Evolutionary conservation across 83 land plant genomes (phyloP), one percentile per base, ranked within the genome.

Genomic region (Picea engelmannii): DNA sequence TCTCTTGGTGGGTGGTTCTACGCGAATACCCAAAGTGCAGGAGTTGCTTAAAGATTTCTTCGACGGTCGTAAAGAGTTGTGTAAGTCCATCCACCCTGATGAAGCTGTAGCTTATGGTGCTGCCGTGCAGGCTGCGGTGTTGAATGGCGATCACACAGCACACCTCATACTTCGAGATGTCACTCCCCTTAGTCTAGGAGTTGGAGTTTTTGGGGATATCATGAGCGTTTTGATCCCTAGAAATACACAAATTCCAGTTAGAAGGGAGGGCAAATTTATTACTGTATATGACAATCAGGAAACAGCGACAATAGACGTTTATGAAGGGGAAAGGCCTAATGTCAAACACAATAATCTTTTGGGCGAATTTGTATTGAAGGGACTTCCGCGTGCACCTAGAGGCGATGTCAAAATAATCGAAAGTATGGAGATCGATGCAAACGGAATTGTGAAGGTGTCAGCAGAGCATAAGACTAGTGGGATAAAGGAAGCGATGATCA

Each of bases 51-150:
- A 67, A 44, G 87, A 85, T 16, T 85, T 38, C 80, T 85, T 85
- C 64, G 80, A 81, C 20, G 80, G 80, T 0, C 47, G 6, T 44
- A 81, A 81, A 17, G 85, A 81, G 55, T 85, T 69, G 18, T 62
- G 20, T 80, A 85, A 75, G 67, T 68, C 71, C 7, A 85, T 81
- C 0, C 73, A 85, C 27, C 86, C 86, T 5, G 86, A 85, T 61
- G 86, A 85, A 70, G 86, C 82, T 21, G 82, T 81, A 4, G 82
- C 82, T 4, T 81, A 70, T 47, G 82, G 82, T 16, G 82, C 80
- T 23, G 80, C 82, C 6, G 58, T 81, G 24, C 80, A 81, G 80
- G 82, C 82, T 44, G 82, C 82, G 4, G 68, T 35, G 21, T 25
- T 81, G n/a, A 81, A 4, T 47, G 81, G 80, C 21, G 82, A 68